Conservation (phyloP, 345 rosid species). For the Rubroshorea leprosula region DNA sequence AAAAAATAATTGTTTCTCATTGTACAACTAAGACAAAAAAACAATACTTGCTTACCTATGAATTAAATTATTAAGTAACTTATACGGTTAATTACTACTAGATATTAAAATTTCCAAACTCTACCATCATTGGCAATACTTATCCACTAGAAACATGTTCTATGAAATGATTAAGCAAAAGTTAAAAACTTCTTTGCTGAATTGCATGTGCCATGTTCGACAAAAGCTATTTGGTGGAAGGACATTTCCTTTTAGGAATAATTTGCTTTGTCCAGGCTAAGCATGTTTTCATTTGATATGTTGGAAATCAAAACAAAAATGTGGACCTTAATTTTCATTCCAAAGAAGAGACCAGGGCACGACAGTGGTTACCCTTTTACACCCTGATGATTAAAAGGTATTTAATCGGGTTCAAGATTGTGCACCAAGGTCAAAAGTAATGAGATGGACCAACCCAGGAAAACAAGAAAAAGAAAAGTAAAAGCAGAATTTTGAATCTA, state of each 20-base stretch:
- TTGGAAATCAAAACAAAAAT: background rate
- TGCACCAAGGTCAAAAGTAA: background rate
- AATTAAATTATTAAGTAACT: no score
- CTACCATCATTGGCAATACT: no score
- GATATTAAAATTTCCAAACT: no score
- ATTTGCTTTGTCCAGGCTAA: background rate
- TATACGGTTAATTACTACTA: no score
- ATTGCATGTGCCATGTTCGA: background rate
- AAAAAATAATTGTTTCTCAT: no score
- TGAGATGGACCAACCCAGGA: background rate
- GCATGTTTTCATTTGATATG: background rate
- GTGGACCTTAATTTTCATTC: background rate
- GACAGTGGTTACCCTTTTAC: no score
- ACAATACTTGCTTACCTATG: no score
- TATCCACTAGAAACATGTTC: background rate
- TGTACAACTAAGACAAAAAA: no score
- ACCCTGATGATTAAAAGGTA: background rate
- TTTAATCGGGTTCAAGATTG: background rate
- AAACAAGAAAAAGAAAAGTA: no score
- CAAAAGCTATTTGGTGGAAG: background rate
- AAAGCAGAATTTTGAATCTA: slow-evolving; percentile 6
- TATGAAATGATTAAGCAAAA: background rate
- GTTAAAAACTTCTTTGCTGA: background rate
- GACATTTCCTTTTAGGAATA: background rate
- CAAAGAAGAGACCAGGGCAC: no score